A percentile compares a stretch with the other conserved stretches of the same genome.
These are phyloP conservation scores for Bremia lactucae DNA, from an alignment of 352 stramenopile species.

Conservation along the genomic window DNA sequence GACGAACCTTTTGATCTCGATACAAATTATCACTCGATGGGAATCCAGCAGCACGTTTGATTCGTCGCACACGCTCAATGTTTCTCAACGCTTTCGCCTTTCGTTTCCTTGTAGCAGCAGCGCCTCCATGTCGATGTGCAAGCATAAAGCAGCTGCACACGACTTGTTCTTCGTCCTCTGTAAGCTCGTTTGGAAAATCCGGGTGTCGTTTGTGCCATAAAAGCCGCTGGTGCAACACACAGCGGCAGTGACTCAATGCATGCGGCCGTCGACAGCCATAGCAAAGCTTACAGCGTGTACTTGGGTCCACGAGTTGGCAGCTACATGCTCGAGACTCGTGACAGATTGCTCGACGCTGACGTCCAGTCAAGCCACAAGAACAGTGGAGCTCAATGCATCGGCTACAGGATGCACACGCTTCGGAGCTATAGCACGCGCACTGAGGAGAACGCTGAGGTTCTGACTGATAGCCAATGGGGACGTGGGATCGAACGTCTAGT, in stretches of 20 bases:
- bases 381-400: conserved; percentile 57
- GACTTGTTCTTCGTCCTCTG: conserved; percentile 6
- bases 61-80: conserved; percentile 19
- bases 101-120: conserved; percentile 12
- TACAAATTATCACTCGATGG: conserved; percentile 36
- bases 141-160: conserved; percentile 35
- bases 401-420: conserved; percentile 39
- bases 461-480: conserved; percentile 14
- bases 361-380: conserved; percentile 25
- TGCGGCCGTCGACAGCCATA: conserved; percentile 35
- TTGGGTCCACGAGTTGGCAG: conserved; percentile 24
- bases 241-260: conserved; percentile 47
- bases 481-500: neutral
- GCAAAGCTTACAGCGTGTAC: conserved; percentile 36
- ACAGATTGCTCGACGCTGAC: conserved; percentile 23
- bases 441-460: conserved; percentile 12
- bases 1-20: conserved; percentile 22
- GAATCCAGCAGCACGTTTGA: conserved; percentile 26
- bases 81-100: conserved; percentile 15
- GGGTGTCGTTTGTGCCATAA: conserved; percentile 17
- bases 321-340: conserved; percentile 56
- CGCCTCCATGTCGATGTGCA: conserved; percentile 13
- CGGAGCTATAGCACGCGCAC: conserved; percentile 38
- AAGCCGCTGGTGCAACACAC: conserved; percentile 33
- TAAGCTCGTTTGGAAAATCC: conserved; percentile 7